A percentile compares a stretch with the other conserved stretches of the same genome.
phyloP scores from a whole-genome alignment of 176 grass and related monocot species.

The Rhynchospora breviuscula region DNA sequence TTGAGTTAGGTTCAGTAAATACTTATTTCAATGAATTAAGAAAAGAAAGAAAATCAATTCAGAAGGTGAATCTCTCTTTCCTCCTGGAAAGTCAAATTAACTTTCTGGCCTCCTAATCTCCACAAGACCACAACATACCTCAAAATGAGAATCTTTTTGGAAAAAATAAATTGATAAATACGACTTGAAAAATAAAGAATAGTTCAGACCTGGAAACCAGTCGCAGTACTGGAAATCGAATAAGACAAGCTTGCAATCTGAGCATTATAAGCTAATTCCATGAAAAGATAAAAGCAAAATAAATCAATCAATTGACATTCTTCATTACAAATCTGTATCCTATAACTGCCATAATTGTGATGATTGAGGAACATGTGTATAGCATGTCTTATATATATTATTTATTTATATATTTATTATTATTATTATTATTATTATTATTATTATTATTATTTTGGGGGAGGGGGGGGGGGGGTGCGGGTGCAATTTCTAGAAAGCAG shows the following conservation, averaged over 20 bases:
- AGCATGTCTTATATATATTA: too few relatives aligned
- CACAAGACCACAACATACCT: neutral
- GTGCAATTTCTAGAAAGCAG: too few relatives aligned
- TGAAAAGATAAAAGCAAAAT: neutral
- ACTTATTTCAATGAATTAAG: conserved; percentile 1
- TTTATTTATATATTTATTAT: too few relatives aligned
- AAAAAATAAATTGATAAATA: neutral
- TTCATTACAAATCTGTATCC: neutral
- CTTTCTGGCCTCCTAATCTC: neutral
- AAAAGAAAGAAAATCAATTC: neutral
- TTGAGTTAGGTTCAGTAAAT: neutral
- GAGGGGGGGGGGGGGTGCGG: too few relatives aligned
- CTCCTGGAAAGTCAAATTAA: neutral
- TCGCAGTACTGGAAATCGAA: conserved; percentile 41
- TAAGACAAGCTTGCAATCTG: conserved; percentile 76
- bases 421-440: too few relatives aligned
- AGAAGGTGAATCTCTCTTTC: neutral
- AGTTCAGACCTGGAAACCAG: conserved; percentile 68
- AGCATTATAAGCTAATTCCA: conserved; percentile 80
- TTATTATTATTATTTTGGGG: too few relatives aligned
- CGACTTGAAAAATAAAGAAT: neutral
- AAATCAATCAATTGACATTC: neutral
- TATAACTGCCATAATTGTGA: too few relatives aligned
- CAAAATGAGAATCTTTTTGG: conserved; percentile 5
- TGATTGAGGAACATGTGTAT: too few relatives aligned